Base-by-base conservation (phyloP, 2,329 filamentous ascomycete genomes). In the Cladosporium velox region DNA sequence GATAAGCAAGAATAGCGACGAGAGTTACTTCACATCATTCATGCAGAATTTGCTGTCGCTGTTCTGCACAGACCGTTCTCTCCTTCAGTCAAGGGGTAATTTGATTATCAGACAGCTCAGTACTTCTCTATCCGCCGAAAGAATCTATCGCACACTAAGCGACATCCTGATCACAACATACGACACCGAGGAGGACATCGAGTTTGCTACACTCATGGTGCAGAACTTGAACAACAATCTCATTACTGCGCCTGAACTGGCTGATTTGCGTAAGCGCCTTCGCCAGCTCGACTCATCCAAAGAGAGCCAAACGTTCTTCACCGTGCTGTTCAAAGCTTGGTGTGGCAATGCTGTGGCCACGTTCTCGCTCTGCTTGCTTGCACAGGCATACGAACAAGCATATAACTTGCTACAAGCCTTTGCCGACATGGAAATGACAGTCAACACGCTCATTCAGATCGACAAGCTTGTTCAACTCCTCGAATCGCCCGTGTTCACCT, bases 171-270 rank as follows among this genome's bases (percentile, higher is more conserved):
- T 32, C 41, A 59, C 63, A 3, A 59, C 63, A 49, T 65, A 59
- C 30, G 63, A 65, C 41, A 59, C 63, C 2, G 57, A 60, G 24
- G 82, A 85, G 79, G 95, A 99, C 76, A 88, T 99, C 51, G 96
- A 99, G 77, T 99, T 99, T 79, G 94, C 95, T 18, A 97, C 94
- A 76, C 98, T 99, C 73, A 99, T 99, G 95, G 93, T 99, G 34
- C 95, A 99, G 77, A 98, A 98, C 74, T 84, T 99, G 62, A 99
- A 99, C 81, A 99, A 99, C 78, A 99, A 99, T 73, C 88, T 99
- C 64, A 97, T 99, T 70, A 99, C 96, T 1, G 95, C 96, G 0
- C 95, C 96, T 0, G 93, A 99, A 78, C 83, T 99, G 34, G 88
- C 92, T 1, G 96, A 98, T 72, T 84, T 99, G 69, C 88, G 95